Percentiles rank a stretch among this genome's conserved stretches.
These are phyloP conservation scores for Candida argentea DNA, from an alignment of 805 yeast species.

Conservation along the genomic window DNA sequence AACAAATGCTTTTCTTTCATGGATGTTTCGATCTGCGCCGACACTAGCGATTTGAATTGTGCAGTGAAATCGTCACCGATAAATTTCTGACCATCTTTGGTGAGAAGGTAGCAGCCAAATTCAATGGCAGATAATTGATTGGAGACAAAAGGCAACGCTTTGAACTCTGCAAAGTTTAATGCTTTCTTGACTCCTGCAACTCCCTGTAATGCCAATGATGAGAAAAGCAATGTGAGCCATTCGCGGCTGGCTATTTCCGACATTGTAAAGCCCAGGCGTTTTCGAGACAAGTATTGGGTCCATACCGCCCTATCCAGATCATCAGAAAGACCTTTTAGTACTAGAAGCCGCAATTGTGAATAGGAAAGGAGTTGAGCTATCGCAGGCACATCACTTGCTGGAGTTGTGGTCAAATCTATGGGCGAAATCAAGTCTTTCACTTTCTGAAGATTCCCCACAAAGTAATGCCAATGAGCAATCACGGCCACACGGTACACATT, in stretches of 20 bases:
- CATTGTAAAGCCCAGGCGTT: conserved; percentile 10
- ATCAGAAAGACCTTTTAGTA: too few species aligned
- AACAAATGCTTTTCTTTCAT: conserved; percentile 21
- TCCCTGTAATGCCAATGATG: conserved; percentile 11
- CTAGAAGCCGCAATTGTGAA: too few species aligned
- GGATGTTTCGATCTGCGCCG: conserved; percentile 3
- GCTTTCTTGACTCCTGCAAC: conserved; percentile 5
- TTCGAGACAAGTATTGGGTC: neutral
- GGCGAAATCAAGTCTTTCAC: too few species aligned
- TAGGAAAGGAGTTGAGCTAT: too few species aligned
- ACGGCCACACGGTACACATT: too few species aligned
- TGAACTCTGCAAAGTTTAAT: conserved; percentile 1
- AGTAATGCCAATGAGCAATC: too few species aligned
- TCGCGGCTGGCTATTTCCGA: conserved; percentile 23
- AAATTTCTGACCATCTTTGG: too few species aligned
- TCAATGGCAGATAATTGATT: neutral
- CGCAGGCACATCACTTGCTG: too few species aligned
- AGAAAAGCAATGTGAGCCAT: conserved; percentile 24
- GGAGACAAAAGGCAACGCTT: conserved; percentile 1
- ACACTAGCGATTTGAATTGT: conserved; percentile 1
- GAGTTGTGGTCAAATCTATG: too few species aligned
- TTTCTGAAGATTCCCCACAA: too few species aligned
- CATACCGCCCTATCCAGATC: too few species aligned
- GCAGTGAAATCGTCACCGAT: neutral
- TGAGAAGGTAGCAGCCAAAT: conserved; percentile 1